phyloP scores from a whole-genome alignment of 257 asterid species.

The Solanum medicagineum region DNA sequence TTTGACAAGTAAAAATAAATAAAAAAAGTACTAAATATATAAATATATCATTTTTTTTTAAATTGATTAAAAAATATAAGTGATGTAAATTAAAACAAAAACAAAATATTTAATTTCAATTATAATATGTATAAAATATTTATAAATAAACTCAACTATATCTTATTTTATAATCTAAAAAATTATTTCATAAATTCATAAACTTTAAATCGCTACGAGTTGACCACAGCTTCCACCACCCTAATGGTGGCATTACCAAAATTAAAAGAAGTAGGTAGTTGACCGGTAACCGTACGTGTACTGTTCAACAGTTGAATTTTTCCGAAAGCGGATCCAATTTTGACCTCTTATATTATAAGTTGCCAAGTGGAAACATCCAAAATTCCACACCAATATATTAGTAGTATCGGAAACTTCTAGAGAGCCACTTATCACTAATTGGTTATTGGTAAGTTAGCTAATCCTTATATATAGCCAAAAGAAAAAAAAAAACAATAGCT shows the following conservation, averaged over 20 bases:
- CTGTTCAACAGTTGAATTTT: background rate
- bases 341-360: background rate
- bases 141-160: too few relatives aligned
- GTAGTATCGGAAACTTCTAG: background rate
- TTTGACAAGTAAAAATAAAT: too few relatives aligned
- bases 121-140: too few relatives aligned
- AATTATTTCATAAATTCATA: too few relatives aligned
- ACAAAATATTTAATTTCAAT: too few relatives aligned
- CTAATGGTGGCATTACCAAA: background rate
- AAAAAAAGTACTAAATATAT: too few relatives aligned
- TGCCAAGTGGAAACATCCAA: background rate
- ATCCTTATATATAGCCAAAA: background rate
- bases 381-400: background rate
- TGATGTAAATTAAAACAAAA: too few relatives aligned
- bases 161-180: too few relatives aligned
- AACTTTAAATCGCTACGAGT: background rate
- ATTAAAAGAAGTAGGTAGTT: background rate
- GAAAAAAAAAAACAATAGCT: background rate
- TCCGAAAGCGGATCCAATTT: background rate
- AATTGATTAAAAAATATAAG: too few relatives aligned
- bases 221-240: background rate
- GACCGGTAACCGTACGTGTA: background rate
- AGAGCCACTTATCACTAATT: background rate
- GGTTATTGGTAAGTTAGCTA: background rate
- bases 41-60: too few relatives aligned